Evolutionary conservation across 164 flowering plant species (phyloP).

Genomic region (Saururus chinensis): DNA sequence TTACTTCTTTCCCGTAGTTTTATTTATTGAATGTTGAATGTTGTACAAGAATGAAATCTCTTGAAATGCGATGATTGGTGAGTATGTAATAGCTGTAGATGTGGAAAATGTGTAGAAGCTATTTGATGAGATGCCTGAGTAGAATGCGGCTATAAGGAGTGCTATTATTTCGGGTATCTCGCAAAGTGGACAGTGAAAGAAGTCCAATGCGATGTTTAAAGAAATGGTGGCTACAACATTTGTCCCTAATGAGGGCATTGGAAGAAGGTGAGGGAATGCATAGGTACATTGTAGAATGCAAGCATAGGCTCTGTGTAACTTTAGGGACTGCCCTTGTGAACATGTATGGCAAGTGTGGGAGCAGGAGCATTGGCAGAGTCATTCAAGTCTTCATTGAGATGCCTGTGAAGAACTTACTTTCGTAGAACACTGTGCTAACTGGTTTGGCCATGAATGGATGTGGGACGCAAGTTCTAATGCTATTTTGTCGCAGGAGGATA

Average conservation of each 20-base stretch:
- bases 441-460: conserved; percentile 22
- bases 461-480: conserved; percentile 17
- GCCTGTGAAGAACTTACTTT: conserved; percentile 15
- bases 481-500: conserved; percentile 18
- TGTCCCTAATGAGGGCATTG: conserved; percentile 21
- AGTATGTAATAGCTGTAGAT: too few species aligned
- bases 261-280: conserved; percentile 12
- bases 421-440: conserved; percentile 25
- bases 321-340: conserved; percentile 20
- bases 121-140: too few species aligned
- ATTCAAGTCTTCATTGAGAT: conserved; percentile 15
- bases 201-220: too few species aligned
- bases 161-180: too few species aligned
- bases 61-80: conserved; percentile 29
- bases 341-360: too few species aligned
- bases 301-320: conserved; percentile 9
- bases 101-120: too few species aligned
- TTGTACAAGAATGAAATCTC: conserved; percentile 16
- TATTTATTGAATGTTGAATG: conserved; percentile 16
- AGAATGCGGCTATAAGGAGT: conserved; percentile 19
- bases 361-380: conserved; percentile 16
- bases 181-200: conserved; percentile 13
- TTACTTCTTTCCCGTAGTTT: conserved; percentile 11
- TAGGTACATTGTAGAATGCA: conserved; percentile 10
- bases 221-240: conserved; percentile 13